Percentiles rank a stretch among this genome's conserved stretches.
phyloP scores from a whole-genome alignment of 495 filamentous ascomycete genomes.

The Polyplosphaeria fusca region DNA sequence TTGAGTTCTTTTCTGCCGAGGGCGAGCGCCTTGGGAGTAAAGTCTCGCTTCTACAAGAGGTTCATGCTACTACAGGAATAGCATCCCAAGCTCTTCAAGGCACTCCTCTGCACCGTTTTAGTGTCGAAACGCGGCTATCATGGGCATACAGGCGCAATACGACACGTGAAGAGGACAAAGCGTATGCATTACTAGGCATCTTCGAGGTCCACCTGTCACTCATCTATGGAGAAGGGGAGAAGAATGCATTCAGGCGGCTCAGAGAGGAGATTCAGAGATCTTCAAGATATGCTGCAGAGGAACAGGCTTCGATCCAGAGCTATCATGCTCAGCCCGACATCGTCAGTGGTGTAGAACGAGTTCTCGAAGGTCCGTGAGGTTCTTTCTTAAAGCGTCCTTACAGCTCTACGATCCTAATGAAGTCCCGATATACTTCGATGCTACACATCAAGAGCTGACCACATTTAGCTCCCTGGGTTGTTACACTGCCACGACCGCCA shows the following conservation, averaged over 20 bases:
- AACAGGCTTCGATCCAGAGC: not conserved
- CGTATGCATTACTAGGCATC: not conserved
- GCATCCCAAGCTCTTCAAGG: not conserved
- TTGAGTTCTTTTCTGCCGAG: not conserved
- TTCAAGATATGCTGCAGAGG: not conserved
- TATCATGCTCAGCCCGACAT: not conserved
- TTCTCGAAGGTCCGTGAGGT: no score
- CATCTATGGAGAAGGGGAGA: not conserved
- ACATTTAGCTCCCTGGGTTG: no score
- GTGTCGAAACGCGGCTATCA: not conserved
- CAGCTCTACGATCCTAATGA: no score
- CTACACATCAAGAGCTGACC: no score
- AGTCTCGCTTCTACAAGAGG: not conserved
- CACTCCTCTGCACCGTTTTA: not conserved
- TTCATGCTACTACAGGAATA: not conserved
- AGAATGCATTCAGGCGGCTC: not conserved
- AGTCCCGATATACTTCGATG: no score
- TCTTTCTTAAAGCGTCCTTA: no score
- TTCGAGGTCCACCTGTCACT: not conserved
- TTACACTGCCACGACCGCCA: no score
- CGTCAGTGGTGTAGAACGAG: constrained; percentile 1
- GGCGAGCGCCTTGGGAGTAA: not conserved
- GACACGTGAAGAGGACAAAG: not conserved
- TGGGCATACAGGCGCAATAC: not conserved
- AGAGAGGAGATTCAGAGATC: not conserved